phyloP scores from a whole-genome alignment of 1,284 basidiomycete genomes.

The Ceratobasidium sp. region DNA sequence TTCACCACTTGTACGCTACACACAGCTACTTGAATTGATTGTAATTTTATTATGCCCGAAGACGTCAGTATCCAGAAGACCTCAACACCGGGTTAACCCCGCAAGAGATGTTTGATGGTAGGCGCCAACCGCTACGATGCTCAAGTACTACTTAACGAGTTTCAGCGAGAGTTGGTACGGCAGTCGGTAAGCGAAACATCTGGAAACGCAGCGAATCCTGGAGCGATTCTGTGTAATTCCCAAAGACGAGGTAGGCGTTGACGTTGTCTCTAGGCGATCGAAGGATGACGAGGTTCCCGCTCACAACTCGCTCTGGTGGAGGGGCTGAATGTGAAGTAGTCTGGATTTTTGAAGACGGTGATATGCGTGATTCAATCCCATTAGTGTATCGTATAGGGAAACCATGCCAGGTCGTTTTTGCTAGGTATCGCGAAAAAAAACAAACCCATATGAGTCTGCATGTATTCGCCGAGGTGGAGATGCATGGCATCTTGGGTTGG shows the following conservation, averaged over 20 bases:
- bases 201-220: constrained; percentile 69
- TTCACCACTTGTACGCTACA: neutral
- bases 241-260: constrained; percentile 64
- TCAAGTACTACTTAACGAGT: constrained; percentile 63
- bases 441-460: no score
- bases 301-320: constrained; percentile 38
- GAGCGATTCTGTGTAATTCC: constrained; percentile 71
- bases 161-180: constrained; percentile 69
- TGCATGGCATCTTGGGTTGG: no score
- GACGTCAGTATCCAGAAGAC: constrained; percentile 69
- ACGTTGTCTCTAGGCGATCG: neutral
- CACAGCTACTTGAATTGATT: neutral
- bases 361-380: neutral
- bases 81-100: constrained; percentile 65
- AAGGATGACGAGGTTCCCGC: neutral
- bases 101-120: constrained; percentile 71
- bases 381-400: neutral
- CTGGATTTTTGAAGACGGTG: neutral
- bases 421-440: no score
- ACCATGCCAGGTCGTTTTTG: no score
- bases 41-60: constrained; percentile 55
- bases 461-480: no score
- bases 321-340: neutral
- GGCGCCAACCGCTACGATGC: no score
- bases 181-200: constrained; percentile 63